Conservation (phyloP, 495 filamentous ascomycete species). For the Sordaria brevicollis region DNA sequence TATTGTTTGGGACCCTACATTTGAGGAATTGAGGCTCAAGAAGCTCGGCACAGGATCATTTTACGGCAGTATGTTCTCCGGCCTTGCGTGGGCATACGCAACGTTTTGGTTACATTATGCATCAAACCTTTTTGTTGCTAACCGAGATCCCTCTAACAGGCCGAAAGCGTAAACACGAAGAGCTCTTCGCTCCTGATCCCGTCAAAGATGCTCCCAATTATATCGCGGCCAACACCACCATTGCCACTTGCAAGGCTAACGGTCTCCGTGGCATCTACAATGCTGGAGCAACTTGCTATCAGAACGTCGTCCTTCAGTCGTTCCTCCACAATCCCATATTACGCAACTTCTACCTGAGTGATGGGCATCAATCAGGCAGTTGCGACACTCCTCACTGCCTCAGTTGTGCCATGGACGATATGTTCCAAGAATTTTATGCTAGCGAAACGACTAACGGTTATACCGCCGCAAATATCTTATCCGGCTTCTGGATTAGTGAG, state of each 20-base stretch:
- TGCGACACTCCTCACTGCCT: slow-evolving; percentile 63
- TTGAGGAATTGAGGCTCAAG: slow-evolving; percentile 59
- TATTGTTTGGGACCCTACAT: slow-evolving; percentile 75
- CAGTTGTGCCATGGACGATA: slow-evolving; percentile 80
- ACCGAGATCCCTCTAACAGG: slow-evolving; percentile 6
- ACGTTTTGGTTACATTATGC: neutral
- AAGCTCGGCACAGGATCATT: slow-evolving; percentile 46
- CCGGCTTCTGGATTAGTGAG: slow-evolving; percentile 67
- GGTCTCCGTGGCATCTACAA: slow-evolving; percentile 86
- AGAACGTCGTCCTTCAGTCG: slow-evolving; percentile 81
- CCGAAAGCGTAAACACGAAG: slow-evolving; percentile 52
- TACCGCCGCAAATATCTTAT: slow-evolving; percentile 69
- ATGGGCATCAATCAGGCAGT: slow-evolving; percentile 63
- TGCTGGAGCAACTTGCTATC: slow-evolving; percentile 87
- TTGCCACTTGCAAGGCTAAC: slow-evolving; percentile 56
- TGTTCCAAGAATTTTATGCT: slow-evolving; percentile 83
- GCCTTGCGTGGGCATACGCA: neutral
- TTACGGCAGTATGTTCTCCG: slow-evolving; percentile 19
- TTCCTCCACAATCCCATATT: slow-evolving; percentile 83
- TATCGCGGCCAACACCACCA: slow-evolving; percentile 48
- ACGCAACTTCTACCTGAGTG: slow-evolving; percentile 74
- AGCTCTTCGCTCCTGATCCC: slow-evolving; percentile 39
- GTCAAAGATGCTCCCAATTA: slow-evolving; percentile 49
- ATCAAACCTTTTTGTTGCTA: neutral
- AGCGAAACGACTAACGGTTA: slow-evolving; percentile 73